phyloP scores from a whole-genome alignment of 495 filamentous ascomycete genomes.

The Penicillium pulvis region DNA sequence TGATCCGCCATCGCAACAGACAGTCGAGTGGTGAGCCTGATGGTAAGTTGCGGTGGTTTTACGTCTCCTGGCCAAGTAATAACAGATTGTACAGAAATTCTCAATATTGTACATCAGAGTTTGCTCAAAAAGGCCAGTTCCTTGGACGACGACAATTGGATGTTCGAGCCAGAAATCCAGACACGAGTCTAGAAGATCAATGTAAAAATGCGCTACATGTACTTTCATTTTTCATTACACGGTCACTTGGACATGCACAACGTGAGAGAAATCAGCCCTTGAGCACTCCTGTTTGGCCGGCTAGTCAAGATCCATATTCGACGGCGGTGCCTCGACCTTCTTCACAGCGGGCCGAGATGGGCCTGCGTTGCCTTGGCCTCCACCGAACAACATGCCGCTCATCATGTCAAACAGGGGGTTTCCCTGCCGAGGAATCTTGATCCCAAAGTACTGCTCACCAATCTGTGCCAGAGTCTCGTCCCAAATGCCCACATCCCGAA shows the following conservation, averaged over 20 bases:
- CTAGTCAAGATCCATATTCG: conserved; percentile 59
- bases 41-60: conserved; percentile 48
- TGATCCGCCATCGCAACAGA: conserved; percentile 63
- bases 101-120: conserved; percentile 71
- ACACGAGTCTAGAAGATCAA: background rate
- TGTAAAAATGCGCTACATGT: conserved; percentile 1
- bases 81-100: conserved; percentile 55
- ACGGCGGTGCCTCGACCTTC: conserved; percentile 51
- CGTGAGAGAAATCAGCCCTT: background rate
- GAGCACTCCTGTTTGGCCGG: background rate
- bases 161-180: conserved; percentile 76
- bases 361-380: conserved; percentile 44
- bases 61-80: background rate
- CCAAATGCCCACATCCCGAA: conserved; percentile 76
- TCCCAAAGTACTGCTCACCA: conserved; percentile 97
- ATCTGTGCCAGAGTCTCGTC: conserved; percentile 82
- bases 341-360: conserved; percentile 39
- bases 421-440: conserved; percentile 80
- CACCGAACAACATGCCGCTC: conserved; percentile 85
- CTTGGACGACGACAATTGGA: conserved; percentile 85
- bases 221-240: conserved; percentile 25
- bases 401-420: conserved; percentile 98
- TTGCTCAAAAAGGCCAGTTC: conserved; percentile 70
- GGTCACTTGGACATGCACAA: conserved; percentile 18
- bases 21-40: conserved; percentile 64